Percentiles rank a stretch among this genome's conserved stretches.
Conservation (phyloP, 2,329 filamentous ascomycete species). For the Fusarium dimerum region DNA sequence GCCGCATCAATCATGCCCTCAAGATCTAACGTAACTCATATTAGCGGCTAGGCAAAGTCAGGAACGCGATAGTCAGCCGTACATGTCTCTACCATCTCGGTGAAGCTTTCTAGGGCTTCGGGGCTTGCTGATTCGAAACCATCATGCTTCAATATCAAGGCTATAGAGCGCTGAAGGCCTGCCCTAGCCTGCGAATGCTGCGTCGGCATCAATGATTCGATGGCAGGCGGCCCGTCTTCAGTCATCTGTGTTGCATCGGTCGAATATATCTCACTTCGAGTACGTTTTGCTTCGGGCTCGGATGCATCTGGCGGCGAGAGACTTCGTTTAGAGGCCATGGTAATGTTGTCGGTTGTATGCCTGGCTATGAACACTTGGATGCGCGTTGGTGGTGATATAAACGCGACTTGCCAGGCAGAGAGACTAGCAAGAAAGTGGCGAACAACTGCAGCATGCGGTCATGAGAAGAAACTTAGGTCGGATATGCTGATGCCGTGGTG, state of each 20-base stretch:
- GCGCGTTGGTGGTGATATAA: too few species aligned
- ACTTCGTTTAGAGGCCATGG: constrained; percentile 41
- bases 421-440: background rate
- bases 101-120: constrained; percentile 61
- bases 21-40: constrained; percentile 43
- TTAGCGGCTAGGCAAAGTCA: constrained; percentile 1
- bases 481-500: background rate
- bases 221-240: constrained; percentile 18
- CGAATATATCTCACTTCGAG: constrained; percentile 13
- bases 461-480: too few species aligned
- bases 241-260: constrained; percentile 1
- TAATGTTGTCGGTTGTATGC: background rate
- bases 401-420: too few species aligned
- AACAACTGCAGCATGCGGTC: background rate
- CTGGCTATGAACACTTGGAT: background rate
- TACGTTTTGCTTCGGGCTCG: constrained; percentile 34
- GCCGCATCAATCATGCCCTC: constrained; percentile 50
- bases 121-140: constrained; percentile 57
- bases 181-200: constrained; percentile 35
- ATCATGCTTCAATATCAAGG: constrained; percentile 55
- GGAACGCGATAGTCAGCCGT: constrained; percentile 25
- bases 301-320: constrained; percentile 32
- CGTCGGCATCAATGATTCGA: constrained; percentile 29
- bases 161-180: constrained; percentile 56
- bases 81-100: constrained; percentile 59